Evolutionary conservation across 208 protist species (phyloP), one percentile per base, ranked within the genome.

Genomic region (Acanthamoeba castellanii): DNA sequence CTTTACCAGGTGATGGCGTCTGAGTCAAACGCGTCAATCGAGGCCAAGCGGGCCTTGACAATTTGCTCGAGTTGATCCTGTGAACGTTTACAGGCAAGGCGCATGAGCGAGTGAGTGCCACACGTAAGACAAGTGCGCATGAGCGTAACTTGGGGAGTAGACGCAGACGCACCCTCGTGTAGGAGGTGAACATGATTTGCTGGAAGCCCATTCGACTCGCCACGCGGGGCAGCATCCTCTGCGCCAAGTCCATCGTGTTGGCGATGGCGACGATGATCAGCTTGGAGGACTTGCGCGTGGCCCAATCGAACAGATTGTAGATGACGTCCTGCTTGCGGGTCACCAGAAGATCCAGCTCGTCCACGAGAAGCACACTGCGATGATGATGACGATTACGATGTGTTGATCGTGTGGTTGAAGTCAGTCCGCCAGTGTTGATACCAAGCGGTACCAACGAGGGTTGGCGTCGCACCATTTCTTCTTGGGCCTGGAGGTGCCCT

Each of bases 211-310:
- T 72, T 8, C 78, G 64, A 34, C 93, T 95, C 9, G 32, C 0
- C n/a, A 95, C 57, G 4, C 50, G 20, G 4, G 85, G 78, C 3
- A 88, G 32, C 70, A 94, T 74, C 16, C 84, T 0, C 76, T 98
- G 96, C 5, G 97, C 97, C 20, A 98, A 84, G 84, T 98, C 97
- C 96, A 98, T 97, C 27, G 97, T 98, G 50, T 98, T 98, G 37
- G 97, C 95, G 50, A 98, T 97, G n/a, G 95, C 91, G 22, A 97
- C 97, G 34, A 97, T 55, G 16, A 97, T 90, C 27, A 97, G 78
- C 7, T 93, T 45, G 2, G 95, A 76, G 30, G 95, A 47, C 37
- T 64, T n/a, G 64, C 59, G 52, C 55, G 90, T 96, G 7, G 97
- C 91, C 97, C 97, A 98, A 32, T 97, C 96, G 68, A 97, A 97